These are phyloP conservation scores for Phytophthora citrophthora DNA, from an alignment of 352 stramenopile genomes.

Conservation along the genomic window DNA sequence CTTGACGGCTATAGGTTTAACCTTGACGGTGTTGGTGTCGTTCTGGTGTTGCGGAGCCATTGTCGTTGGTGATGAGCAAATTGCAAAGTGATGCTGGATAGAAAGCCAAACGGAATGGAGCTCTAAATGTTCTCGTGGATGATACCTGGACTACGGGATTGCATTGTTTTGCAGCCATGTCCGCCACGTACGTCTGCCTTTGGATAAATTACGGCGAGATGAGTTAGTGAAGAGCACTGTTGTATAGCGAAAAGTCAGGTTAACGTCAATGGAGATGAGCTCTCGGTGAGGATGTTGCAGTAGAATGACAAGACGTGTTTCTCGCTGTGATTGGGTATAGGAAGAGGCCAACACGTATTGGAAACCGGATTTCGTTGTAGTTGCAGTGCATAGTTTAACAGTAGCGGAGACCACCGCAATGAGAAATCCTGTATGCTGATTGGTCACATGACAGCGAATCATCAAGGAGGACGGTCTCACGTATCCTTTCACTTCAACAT, in stretches of 20 bases:
- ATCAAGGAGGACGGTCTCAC: slow-evolving; percentile 4
- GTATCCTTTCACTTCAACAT: slow-evolving; percentile 24
- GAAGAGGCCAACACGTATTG: background rate
- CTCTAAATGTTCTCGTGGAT: no score
- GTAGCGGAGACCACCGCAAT: slow-evolving; percentile 5
- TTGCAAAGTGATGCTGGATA: slow-evolving; percentile 14
- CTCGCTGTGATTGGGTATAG: background rate
- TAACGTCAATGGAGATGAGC: background rate
- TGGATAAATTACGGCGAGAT: background rate
- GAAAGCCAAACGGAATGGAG: no score
- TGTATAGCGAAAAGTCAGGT: background rate
- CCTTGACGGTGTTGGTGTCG: background rate
- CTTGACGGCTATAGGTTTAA: slow-evolving; percentile 11
- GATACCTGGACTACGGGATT: background rate
- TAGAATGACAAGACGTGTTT: background rate
- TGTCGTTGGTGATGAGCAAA: slow-evolving; percentile 16
- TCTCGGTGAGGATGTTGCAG: background rate
- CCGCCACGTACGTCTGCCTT: background rate
- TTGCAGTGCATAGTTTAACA: background rate
- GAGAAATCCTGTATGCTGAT: background rate
- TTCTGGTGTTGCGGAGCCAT: slow-evolving; percentile 37
- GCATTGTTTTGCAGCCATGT: slow-evolving; percentile 13
- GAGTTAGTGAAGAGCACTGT: background rate
- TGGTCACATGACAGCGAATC: slow-evolving; percentile 21
- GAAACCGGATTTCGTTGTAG: background rate